These are phyloP conservation scores for Tricholoma matsutake DNA, from an alignment of 768 basidiomycete genomes.

Conservation along the genomic window DNA sequence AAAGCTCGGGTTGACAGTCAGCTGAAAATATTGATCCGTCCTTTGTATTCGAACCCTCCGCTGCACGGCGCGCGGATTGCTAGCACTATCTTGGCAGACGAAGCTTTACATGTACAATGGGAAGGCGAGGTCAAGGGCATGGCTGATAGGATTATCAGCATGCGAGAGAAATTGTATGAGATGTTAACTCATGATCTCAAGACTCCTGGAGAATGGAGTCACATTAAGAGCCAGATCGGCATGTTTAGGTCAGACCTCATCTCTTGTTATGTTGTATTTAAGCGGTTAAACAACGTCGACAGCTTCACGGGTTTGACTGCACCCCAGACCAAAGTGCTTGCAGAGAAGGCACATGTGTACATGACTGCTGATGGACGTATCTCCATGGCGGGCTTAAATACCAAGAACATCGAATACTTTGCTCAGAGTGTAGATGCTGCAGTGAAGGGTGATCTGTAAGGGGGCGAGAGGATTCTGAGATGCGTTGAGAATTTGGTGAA, in stretches of 20 bases:
- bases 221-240: slow-evolving; percentile 94
- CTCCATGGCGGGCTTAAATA: slow-evolving; percentile 91
- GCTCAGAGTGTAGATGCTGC: slow-evolving; percentile 82
- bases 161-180: slow-evolving; percentile 82
- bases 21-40: slow-evolving; percentile 91
- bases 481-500: neutral
- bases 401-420: slow-evolving; percentile 83
- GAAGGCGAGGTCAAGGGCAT: slow-evolving; percentile 90
- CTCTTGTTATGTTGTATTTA: neutral
- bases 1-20: slow-evolving; percentile 89
- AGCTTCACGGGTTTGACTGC: slow-evolving; percentile 86
- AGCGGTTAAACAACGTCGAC: slow-evolving; percentile 2
- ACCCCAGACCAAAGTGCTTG: slow-evolving; percentile 76
- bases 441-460: slow-evolving; percentile 72
- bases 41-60: slow-evolving; percentile 98
- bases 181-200: slow-evolving; percentile 71
- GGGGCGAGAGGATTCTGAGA: neutral
- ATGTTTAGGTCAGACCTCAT: slow-evolving; percentile 81
- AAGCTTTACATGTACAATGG: slow-evolving; percentile 82
- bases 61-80: slow-evolving; percentile 87
- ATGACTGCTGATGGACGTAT: slow-evolving; percentile 94
- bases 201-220: slow-evolving; percentile 94
- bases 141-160: slow-evolving; percentile 92
- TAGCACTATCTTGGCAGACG: slow-evolving; percentile 73
- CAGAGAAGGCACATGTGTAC: slow-evolving; percentile 88